Conservation (phyloP, 768 basidiomycete genomes). For the Auricularia heimuer region DNA sequence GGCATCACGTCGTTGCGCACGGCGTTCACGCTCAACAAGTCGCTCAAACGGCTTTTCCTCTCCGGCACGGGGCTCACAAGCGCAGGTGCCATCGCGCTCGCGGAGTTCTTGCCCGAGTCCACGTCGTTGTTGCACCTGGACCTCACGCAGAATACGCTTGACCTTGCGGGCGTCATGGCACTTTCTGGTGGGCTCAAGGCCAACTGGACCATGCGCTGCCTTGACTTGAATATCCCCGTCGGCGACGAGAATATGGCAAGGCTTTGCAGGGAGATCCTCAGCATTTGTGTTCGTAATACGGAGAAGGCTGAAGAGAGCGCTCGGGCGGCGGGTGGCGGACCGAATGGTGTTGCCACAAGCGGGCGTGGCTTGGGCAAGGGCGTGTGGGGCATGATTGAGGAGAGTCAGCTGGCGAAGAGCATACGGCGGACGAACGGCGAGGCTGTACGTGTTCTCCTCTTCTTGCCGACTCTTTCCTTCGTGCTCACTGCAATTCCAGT, state of each 20-base stretch:
- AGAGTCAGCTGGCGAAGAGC: slow-evolving; percentile 68
- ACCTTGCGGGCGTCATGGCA: slow-evolving; percentile 89
- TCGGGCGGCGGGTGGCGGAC: slow-evolving; percentile 14
- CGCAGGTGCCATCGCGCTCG: slow-evolving; percentile 84
- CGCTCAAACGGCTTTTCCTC: slow-evolving; percentile 87
- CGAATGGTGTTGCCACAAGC: slow-evolving; percentile 18
- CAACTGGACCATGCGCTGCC: slow-evolving; percentile 80
- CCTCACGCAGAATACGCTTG: slow-evolving; percentile 71
- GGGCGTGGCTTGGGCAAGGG: slow-evolving; percentile 53
- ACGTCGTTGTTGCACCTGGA: slow-evolving; percentile 84
- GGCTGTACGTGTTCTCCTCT: slow-evolving; percentile 27
- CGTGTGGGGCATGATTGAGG: slow-evolving; percentile 79
- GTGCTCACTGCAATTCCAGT: neutral
- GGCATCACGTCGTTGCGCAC: slow-evolving; percentile 60
- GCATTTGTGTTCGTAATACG: slow-evolving; percentile 86
- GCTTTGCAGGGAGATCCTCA: slow-evolving; percentile 85
- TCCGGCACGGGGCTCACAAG: slow-evolving; percentile 73
- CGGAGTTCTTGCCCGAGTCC: slow-evolving; percentile 92
- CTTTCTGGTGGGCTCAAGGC: slow-evolving; percentile 75
- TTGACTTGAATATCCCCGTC: slow-evolving; percentile 88
- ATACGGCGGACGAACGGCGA: slow-evolving; percentile 52
- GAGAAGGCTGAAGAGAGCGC: slow-evolving; percentile 59
- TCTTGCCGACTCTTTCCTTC: neutral
- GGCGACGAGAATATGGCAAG: slow-evolving; percentile 72
- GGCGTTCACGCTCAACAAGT: slow-evolving; percentile 84